A percentile compares a stretch with the other conserved stretches of the same genome.
Evolutionary conservation across 164 flowering plant genomes (phyloP).

Genomic region (Vitis rupestris): DNA sequence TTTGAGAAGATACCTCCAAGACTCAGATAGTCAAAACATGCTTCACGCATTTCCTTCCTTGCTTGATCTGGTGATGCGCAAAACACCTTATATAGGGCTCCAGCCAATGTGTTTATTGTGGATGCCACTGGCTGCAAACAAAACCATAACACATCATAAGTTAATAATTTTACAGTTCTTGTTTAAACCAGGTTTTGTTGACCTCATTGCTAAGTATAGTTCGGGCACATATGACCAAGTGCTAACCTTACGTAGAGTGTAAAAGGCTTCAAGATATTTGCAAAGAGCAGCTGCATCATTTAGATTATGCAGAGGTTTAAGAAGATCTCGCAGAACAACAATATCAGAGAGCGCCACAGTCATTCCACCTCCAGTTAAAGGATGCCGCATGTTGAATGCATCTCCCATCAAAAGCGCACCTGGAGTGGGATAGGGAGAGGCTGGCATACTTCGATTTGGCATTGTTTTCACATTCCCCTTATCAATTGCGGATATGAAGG

Average conservation of each 20-base stretch:
- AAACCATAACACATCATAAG: not conserved
- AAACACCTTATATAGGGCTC: slow-evolving; percentile 37
- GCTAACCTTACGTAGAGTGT: slow-evolving; percentile 29
- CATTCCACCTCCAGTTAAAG: slow-evolving; percentile 39
- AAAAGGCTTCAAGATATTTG: slow-evolving; percentile 29
- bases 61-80: slow-evolving; percentile 36
- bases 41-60: slow-evolving; percentile 41
- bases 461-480: slow-evolving; percentile 31
- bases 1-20: slow-evolving; percentile 37
- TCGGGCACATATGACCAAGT: too few relatives aligned
- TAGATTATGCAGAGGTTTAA: slow-evolving; percentile 23
- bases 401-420: slow-evolving; percentile 35
- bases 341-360: slow-evolving; percentile 32
- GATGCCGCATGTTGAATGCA: slow-evolving; percentile 33
- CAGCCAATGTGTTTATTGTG: slow-evolving; percentile 42
- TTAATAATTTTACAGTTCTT: too few relatives aligned
- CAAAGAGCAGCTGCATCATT: slow-evolving; percentile 11
- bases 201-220: too few relatives aligned
- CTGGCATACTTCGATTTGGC: slow-evolving; percentile 37
- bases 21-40: slow-evolving; percentile 48
- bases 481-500: slow-evolving; percentile 23
- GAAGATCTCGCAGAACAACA: slow-evolving; percentile 24
- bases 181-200: too few relatives aligned
- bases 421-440: slow-evolving; percentile 24
- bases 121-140: slow-evolving; percentile 43